Evolutionary conservation across 495 filamentous ascomycete species (phyloP), one percentile per base, ranked within the genome.

Genomic region (Amorphotheca resinae): DNA sequence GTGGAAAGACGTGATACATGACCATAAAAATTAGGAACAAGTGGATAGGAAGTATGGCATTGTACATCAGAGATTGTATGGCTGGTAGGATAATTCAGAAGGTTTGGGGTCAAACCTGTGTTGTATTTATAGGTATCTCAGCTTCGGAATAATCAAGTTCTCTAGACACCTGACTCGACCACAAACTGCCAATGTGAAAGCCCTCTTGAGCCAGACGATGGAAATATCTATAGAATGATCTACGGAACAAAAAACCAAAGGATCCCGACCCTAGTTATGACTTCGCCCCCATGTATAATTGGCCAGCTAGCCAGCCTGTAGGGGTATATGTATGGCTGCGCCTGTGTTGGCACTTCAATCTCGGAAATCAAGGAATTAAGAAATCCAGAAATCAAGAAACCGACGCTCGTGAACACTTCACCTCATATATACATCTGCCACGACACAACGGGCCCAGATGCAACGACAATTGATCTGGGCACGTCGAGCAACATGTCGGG

Each of bases 81-180:
- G 30, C 30, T 21, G 34, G 49, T 12, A 41, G 53, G 46, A 47
- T 56, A 48, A 45, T 41, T 16, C 18, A 31, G 15, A 34, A 44
- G 35, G 31, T 41, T 44, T 41, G 22, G 15, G 32, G 41, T 37
- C 11, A 25, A 46, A 36, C 44, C 43, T 44, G 37, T 55, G 42
- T 52, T 55, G 49, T 52, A 56, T 38, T 52, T 52, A 11, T 52
- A 52, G 52, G 39, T 33, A 44, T 48, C 53, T 56, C 53, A 52
- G 41, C 53, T 56, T 49, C 42, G 32, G 41, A 52, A 26, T 22
- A 43, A 38, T 22, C 22, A 42, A 42, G 28, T 50, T 50, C 40
- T 39, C 20, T 6, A 38, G 12, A 12, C 5, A 22, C n/a, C n/a
- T n/a, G n/a, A n/a, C n/a, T n/a, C n/a, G n/a, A n/a, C n/a, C n/a